Evolutionary conservation across 805 yeast species (phyloP), one percentile per base, ranked within the genome.

Genomic region (Candida insectalens): DNA sequence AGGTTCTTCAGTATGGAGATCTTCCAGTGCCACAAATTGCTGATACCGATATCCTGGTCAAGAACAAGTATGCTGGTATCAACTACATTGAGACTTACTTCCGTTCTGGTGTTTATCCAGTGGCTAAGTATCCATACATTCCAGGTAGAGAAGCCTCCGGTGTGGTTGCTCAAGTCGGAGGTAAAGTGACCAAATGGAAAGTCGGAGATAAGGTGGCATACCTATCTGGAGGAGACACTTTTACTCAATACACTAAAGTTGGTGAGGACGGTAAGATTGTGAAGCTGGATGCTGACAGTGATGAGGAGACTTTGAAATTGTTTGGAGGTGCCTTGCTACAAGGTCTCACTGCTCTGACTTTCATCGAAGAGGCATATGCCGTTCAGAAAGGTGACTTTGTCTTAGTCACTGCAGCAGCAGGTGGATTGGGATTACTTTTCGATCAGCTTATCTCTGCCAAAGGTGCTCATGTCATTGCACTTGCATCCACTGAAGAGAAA

Each of bases 401-500:
- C 29, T 64, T 88, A 30, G 77, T 84, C 18, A 84, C 87, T 62
- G 96, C 96, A 4, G 95, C 95, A 6, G 96, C 96, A 3, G 97
- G 96, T 30, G 96, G 96, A 36, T 89, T 83, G 33, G 97, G 97
- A 4, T 67, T 72, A 33, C 44, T 83, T 14, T 60, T 85, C 35
- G 63, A 67, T 32, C 95, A 87, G 54, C 60, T 87, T 56, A 57
- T 80, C 32, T 55, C 65, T 20, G 49, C 57, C 17, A 64, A 61
- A 32, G 94, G 95, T 15, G 96, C 87, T 4, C 77, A 72, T 42
- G 87, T 77, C 30, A 85, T 88, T 57, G 96, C 94, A 3, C 65
- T 82, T 25, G 92, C 94, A 5, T 84, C 96, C 2, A 65, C 83
- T 9, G 72, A 67, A 19, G 94, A 70, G 36, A 88, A 88, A 57